Conservation (phyloP, 208 protist genomes). For the Novymonas esmeraldas region DNA sequence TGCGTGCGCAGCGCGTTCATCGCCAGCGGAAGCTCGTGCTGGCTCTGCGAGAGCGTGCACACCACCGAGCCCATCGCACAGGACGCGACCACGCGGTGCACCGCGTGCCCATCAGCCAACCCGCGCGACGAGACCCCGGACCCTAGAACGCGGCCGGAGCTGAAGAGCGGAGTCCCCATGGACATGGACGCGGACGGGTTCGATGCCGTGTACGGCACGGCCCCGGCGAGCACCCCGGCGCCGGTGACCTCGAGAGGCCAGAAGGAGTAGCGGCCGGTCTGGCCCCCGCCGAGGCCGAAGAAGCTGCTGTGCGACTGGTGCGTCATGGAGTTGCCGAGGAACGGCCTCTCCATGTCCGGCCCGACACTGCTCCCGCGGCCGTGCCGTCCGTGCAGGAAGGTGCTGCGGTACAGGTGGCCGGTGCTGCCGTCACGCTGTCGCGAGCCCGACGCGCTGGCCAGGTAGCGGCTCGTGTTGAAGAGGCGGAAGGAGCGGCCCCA, state of each 20-base stretch:
- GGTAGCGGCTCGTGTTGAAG: conserved; percentile 57
- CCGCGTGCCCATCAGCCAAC: conserved; percentile 9
- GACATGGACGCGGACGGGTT: conserved; percentile 1
- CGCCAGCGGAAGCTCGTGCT: conserved; percentile 51
- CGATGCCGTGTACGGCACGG: conserved; percentile 2
- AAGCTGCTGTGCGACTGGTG: conserved; percentile 31
- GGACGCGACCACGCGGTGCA: conserved; percentile 27
- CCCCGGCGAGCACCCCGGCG: conserved; percentile 21
- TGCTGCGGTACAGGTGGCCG: conserved; percentile 37
- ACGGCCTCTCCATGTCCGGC: conserved; percentile 17
- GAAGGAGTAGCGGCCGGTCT: conserved; percentile 16
- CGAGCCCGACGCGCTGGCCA: conserved; percentile 25
- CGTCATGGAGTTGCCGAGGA: conserved; percentile 11
- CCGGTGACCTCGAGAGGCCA: conserved; percentile 24
- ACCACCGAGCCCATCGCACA: conserved; percentile 31
- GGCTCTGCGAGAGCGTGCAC: conserved; percentile 29
- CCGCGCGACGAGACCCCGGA: conserved; percentile 13
- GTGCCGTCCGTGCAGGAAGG: conserved; percentile 20
- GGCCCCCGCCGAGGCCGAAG: conserved; percentile 12
- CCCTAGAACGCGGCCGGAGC: conserved; percentile 14
- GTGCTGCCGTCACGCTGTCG: conserved; percentile 37
- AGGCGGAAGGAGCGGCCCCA: conserved; percentile 82
- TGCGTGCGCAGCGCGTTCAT: conserved; percentile 61
- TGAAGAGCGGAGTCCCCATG: conserved; percentile 24
- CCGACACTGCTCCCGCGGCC: conserved; percentile 29